Conservation (phyloP, 371 early-diverging fungal genomes). For the Mortierella sp. region DNA sequence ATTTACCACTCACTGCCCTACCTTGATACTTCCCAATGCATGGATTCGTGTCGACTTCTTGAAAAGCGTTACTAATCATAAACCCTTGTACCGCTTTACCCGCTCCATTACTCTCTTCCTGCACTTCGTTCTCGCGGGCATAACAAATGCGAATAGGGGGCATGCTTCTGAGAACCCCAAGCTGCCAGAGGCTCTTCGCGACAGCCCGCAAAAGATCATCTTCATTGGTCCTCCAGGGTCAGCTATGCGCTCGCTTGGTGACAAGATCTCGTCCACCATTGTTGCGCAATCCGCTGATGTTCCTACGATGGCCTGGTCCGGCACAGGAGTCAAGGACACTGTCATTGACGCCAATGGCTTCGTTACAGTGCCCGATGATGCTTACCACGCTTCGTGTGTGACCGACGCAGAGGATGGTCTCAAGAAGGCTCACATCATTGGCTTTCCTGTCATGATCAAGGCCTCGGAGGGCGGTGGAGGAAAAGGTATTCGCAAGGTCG, state of each 20-base stretch:
- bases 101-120: neutral
- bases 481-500: constrained; percentile 97
- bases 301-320: constrained; percentile 96
- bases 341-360: constrained; percentile 72
- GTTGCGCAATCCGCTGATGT: constrained; percentile 97
- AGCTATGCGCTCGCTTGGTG: constrained; percentile 98
- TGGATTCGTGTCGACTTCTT: too few species aligned
- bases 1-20: too few species aligned
- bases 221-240: constrained; percentile 99
- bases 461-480: constrained; percentile 99
- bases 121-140: constrained; percentile 12
- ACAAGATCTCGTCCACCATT: constrained; percentile 98
- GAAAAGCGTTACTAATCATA: constrained; percentile 33
- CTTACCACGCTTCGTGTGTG: constrained; percentile 85
- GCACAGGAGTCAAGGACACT: constrained; percentile 84
- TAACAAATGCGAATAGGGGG: constrained; percentile 91
- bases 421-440: constrained; percentile 85
- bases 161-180: constrained; percentile 99
- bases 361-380: constrained; percentile 82
- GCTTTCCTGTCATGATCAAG: constrained; percentile 99
- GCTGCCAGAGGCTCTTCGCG: constrained; percentile 90
- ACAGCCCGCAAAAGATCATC: constrained; percentile 81
- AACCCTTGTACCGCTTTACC: neutral
- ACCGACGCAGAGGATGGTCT: constrained; percentile 82
- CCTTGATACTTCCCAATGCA: constrained; percentile 18